Conservation (phyloP, 805 yeast genomes). For the Saccharomycopsis selenospora region DNA sequence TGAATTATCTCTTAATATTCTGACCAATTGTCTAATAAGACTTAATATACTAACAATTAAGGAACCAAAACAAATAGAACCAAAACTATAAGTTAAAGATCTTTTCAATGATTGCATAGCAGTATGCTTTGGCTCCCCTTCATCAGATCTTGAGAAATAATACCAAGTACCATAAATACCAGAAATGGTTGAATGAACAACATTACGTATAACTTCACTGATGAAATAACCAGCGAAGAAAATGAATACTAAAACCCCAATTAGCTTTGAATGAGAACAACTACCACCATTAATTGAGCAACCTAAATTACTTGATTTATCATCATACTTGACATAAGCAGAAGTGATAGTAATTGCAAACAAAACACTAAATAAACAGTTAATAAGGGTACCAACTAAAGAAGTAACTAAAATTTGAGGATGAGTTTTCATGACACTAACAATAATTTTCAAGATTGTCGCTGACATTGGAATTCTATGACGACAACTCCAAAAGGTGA, state of each 20-base stretch:
- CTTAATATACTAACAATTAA: constrained; percentile 66
- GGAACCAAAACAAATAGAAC: constrained; percentile 84
- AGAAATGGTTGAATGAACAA: constrained; percentile 72
- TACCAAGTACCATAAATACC: constrained; percentile 93
- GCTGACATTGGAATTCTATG: constrained; percentile 68
- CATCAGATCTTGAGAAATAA: constrained; percentile 66
- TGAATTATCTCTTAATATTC: constrained; percentile 45
- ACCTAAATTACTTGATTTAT: constrained; percentile 42
- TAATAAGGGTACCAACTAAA: constrained; percentile 48
- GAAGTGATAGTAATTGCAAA: constrained; percentile 67
- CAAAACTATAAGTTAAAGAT: constrained; percentile 79
- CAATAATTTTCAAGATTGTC: constrained; percentile 58
- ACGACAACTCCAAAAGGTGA: constrained; percentile 68
- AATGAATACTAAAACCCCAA: constrained; percentile 64
- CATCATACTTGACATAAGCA: constrained; percentile 69
- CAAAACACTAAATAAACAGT: constrained; percentile 57
- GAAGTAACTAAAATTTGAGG: constrained; percentile 65
- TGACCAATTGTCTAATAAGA: constrained; percentile 49
- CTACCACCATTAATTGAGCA: constrained; percentile 46
- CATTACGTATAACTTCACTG: constrained; percentile 73
- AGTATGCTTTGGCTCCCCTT: constrained; percentile 72
- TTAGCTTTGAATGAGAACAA: constrained; percentile 51
- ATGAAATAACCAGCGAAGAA: constrained; percentile 80
- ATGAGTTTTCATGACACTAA: constrained; percentile 65
- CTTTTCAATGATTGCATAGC: constrained; percentile 75